phyloP scores from a whole-genome alignment of 2,329 filamentous ascomycete genomes.

The Neocucurbitaria cava region DNA sequence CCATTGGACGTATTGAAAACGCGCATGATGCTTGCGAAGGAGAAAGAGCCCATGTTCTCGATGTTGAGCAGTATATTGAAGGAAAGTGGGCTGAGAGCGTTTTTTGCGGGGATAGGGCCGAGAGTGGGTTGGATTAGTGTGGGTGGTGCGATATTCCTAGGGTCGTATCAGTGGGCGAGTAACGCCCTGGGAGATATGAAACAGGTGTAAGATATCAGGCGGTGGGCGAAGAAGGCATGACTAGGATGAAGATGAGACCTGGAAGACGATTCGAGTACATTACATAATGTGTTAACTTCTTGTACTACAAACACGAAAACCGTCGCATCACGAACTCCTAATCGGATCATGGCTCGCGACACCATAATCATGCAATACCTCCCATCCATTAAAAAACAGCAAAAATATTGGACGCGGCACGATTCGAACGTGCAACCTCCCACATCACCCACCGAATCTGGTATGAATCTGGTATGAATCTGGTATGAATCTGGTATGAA shows the following conservation, averaged over 20 bases:
- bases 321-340: too few species aligned
- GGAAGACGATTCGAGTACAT: not conserved
- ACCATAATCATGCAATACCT: too few species aligned
- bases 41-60: slow-evolving; percentile 64
- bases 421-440: too few species aligned
- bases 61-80: slow-evolving; percentile 71
- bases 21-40: slow-evolving; percentile 85
- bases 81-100: slow-evolving; percentile 70
- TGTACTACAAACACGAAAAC: not conserved
- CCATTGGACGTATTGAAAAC: slow-evolving; percentile 97
- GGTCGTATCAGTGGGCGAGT: slow-evolving; percentile 87
- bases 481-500: too few species aligned
- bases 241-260: not conserved
- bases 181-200: slow-evolving; percentile 68
- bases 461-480: too few species aligned
- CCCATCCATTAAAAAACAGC: too few species aligned
- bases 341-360: too few species aligned
- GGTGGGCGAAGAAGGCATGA: not conserved
- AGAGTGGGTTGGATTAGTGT: slow-evolving; percentile 93
- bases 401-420: too few species aligned
- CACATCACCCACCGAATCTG: too few species aligned
- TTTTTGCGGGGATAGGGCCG: slow-evolving; percentile 80
- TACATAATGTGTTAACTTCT: not conserved
- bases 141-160: slow-evolving; percentile 92
- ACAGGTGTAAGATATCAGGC: slow-evolving; percentile 9